These are phyloP conservation scores for Encephalitozoon hellem DNA, from an alignment of 371 early-diverging fungal species.

Conservation along the genomic window DNA sequence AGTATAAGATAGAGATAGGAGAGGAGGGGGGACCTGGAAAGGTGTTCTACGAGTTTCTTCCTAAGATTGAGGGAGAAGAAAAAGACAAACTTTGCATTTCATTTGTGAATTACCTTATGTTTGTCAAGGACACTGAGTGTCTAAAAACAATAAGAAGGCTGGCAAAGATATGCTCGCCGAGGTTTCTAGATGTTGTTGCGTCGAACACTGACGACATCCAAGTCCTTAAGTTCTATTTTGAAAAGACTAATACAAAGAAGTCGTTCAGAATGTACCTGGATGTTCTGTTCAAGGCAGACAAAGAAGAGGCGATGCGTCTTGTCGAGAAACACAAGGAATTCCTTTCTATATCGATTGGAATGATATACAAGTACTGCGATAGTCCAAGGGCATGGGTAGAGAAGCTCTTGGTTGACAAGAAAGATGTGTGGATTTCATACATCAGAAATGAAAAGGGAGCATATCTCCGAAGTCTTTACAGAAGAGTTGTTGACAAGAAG, in stretches of 20 bases:
- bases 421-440: constrained; percentile 16
- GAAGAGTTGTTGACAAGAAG: constrained; percentile 17
- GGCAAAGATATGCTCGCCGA: background rate
- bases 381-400: constrained; percentile 29
- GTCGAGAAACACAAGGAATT: constrained; percentile 7
- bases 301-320: background rate
- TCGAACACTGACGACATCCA: background rate
- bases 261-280: constrained; percentile 5
- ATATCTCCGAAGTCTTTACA: constrained; percentile 28
- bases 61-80: constrained; percentile 9
- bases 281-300: constrained; percentile 18
- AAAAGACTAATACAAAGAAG: background rate
- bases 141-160: background rate
- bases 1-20: constrained; percentile 22
- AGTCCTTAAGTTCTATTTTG: constrained; percentile 13
- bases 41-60: constrained; percentile 18
- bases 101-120: constrained; percentile 35
- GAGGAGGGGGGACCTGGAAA: background rate
- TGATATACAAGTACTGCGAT: constrained; percentile 22
- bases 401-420: constrained; percentile 16
- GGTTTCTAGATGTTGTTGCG: constrained; percentile 7
- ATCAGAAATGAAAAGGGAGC: constrained; percentile 17
- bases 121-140: background rate
- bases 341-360: constrained; percentile 5
- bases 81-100: constrained; percentile 27